Conservation (phyloP, 1,284 basidiomycete genomes). For the Ustilago shanxiensis region DNA sequence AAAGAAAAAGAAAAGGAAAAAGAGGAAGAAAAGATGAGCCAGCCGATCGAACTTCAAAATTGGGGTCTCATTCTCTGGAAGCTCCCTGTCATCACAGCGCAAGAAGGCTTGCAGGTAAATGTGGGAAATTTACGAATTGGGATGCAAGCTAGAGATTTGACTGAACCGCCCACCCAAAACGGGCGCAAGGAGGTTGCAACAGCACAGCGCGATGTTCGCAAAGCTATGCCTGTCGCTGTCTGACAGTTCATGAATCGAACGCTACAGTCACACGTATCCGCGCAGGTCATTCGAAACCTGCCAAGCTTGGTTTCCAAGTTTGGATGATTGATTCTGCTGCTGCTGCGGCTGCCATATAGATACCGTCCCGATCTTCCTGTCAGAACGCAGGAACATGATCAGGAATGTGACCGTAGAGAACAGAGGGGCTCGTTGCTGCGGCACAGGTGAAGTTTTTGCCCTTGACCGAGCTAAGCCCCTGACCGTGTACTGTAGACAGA, state of each 20-base stretch:
- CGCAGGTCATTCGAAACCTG: background rate
- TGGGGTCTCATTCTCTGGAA: background rate
- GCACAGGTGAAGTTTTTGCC: no score
- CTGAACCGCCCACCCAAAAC: slow-evolving; percentile 7
- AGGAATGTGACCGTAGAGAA: no score
- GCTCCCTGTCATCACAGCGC: background rate
- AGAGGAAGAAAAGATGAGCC: background rate
- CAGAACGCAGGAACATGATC: no score
- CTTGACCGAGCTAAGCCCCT: no score
- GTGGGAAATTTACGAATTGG: slow-evolving; percentile 5
- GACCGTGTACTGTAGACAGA: no score
- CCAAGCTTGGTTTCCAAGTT: slow-evolving; percentile 2
- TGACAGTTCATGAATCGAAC: background rate
- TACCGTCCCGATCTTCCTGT: slow-evolving; percentile 11
- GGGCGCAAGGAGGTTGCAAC: slow-evolving; percentile 16
- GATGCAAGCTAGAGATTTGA: slow-evolving; percentile 14
- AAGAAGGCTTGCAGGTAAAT: slow-evolving; percentile 12
- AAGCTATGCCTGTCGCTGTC: background rate
- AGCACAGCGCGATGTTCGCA: slow-evolving; percentile 1
- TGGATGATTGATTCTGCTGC: background rate
- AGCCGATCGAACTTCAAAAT: slow-evolving; percentile 1
- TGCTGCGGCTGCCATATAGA: no score
- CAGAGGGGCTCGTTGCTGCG: no score
- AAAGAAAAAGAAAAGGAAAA: no score
- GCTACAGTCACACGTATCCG: background rate